phyloP scores from a whole-genome alignment of 345 rosid genomes.

The Acer saccharum region DNA sequence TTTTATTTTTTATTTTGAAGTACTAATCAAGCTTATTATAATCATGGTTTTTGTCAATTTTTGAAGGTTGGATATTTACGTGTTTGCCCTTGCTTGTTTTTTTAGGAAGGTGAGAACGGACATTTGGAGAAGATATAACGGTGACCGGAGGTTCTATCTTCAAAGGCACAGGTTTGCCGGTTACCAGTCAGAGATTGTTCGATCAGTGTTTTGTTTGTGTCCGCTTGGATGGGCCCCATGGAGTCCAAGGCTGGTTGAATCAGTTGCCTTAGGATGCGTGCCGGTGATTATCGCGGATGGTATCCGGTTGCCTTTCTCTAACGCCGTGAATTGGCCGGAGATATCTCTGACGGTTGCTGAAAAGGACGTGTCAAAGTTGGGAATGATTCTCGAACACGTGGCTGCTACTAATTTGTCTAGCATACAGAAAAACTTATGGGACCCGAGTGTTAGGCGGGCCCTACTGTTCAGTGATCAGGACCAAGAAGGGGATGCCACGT shows the following conservation, averaged over 20 bases:
- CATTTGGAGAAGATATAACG: conserved; percentile 67
- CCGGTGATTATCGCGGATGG: conserved; percentile 94
- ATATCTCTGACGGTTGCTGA: conserved; percentile 87
- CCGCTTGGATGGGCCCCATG: conserved; percentile 99
- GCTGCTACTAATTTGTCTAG: conserved; percentile 64
- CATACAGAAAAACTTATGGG: conserved; percentile 67
- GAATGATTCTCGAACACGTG: conserved; percentile 70
- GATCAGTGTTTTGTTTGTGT: conserved; percentile 86
- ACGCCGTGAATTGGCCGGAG: conserved; percentile 68
- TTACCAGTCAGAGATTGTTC: conserved; percentile 74
- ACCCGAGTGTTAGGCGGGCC: conserved; percentile 64
- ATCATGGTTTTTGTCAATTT: background rate
- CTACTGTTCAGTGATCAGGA: conserved; percentile 57
- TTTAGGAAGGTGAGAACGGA: conserved; percentile 84
- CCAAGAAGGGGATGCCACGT: conserved; percentile 80
- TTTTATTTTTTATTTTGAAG: too few species aligned
- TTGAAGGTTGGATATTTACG: background rate
- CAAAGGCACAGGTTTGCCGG: conserved; percentile 77
- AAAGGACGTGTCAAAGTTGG: conserved; percentile 63
- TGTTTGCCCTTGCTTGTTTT: conserved; percentile 2
- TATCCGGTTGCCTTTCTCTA: conserved; percentile 71
- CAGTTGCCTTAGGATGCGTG: conserved; percentile 84
- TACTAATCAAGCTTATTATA: conserved; percentile 6
- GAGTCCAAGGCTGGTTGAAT: conserved; percentile 95
- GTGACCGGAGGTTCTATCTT: conserved; percentile 74